Conservation (phyloP, 768 basidiomycete species). For the Podaxis sp. region DNA sequence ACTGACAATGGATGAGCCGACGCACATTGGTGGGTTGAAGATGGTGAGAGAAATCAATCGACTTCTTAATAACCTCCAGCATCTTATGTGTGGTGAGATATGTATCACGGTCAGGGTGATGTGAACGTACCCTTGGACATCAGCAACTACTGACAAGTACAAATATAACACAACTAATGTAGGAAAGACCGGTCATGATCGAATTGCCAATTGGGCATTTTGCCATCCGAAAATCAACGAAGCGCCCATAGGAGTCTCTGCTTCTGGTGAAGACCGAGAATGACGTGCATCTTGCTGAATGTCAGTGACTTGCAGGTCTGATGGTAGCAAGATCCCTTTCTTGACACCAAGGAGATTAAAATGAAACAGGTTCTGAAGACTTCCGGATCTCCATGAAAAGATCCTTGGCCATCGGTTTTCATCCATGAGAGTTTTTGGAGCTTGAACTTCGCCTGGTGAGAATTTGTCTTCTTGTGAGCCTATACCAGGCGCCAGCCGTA, state of each 20-base stretch:
- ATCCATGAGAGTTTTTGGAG: neutral
- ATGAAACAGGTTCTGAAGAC: constrained; percentile 1
- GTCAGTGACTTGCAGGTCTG: neutral
- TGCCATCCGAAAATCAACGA: neutral
- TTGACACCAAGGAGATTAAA: neutral
- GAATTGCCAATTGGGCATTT: constrained; percentile 3
- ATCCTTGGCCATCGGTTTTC: constrained; percentile 13
- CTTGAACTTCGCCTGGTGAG: neutral
- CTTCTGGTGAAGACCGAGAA: constrained; percentile 1
- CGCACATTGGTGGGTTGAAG: constrained; percentile 8
- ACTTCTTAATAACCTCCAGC: neutral
- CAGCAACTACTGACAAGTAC: constrained; percentile 8
- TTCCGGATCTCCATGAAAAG: constrained; percentile 3
- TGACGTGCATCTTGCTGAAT: neutral
- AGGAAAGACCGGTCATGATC: neutral
- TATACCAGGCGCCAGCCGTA: neutral
- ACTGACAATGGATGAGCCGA: neutral
- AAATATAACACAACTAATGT: constrained; percentile 8
- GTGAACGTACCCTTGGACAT: constrained; percentile 11
- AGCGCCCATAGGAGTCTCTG: neutral
- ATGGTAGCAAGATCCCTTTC: neutral
- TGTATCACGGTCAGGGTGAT: constrained; percentile 17
- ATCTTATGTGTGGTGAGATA: constrained; percentile 25
- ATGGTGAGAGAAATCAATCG: neutral
- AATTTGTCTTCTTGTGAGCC: neutral